phyloP scores from a whole-genome alignment of 305 asterid species.

The Solanum hybrid region DNA sequence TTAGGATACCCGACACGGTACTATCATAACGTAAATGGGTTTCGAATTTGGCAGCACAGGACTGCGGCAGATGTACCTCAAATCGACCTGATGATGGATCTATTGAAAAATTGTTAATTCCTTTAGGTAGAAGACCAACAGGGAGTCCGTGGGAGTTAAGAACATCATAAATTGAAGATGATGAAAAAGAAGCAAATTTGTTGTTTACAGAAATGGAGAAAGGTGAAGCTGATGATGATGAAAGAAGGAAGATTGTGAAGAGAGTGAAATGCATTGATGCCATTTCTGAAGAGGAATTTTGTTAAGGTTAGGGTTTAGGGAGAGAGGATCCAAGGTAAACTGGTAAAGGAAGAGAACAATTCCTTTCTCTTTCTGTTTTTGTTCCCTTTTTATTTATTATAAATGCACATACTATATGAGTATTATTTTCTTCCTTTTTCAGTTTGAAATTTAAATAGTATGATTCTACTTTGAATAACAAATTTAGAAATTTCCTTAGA shows the following conservation, averaged over 20 bases:
- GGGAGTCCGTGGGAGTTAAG: slow-evolving; percentile 59
- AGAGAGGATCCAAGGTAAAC: background rate
- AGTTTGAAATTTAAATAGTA: background rate
- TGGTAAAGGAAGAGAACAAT: background rate
- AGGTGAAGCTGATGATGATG: background rate
- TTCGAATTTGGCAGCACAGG: slow-evolving; percentile 76
- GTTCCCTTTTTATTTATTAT: background rate
- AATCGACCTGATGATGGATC: slow-evolving; percentile 51
- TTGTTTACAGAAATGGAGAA: background rate
- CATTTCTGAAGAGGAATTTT: background rate
- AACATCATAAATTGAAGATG: slow-evolving; percentile 38
- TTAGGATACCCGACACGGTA: slow-evolving; percentile 49
- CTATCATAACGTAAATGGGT: slow-evolving; percentile 49
- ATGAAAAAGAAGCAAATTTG: background rate
- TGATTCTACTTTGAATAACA: background rate
- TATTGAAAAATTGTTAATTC: slow-evolving; percentile 35
- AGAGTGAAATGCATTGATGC: background rate
- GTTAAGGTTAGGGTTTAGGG: slow-evolving; percentile 1
- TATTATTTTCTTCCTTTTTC: background rate
- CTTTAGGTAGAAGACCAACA: slow-evolving; percentile 70
- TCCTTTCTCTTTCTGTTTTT: background rate
- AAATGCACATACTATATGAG: background rate
- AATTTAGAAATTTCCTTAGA: background rate
- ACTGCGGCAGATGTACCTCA: slow-evolving; percentile 39
- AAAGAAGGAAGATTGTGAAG: background rate